A percentile compares a stretch with the other conserved stretches of the same genome.
phyloP scores from a whole-genome alignment of 2,329 filamentous ascomycete species.

The Paraphoma chrysanthemicola region DNA sequence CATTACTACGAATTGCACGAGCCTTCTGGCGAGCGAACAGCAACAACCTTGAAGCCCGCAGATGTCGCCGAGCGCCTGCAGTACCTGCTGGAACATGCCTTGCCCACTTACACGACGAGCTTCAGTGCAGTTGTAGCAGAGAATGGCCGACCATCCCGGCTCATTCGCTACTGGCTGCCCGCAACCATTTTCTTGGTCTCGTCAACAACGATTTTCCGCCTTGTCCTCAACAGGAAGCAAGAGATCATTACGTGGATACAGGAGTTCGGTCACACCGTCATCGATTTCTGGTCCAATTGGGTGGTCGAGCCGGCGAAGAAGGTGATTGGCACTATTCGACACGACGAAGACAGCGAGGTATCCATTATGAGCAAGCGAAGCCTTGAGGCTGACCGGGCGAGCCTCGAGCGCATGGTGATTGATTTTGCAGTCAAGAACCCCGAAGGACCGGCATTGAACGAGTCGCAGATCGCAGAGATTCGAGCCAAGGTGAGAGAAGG shows the following conservation, averaged over 20 bases:
- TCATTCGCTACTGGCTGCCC: slow-evolving; percentile 91
- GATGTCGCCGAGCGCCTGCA: slow-evolving; percentile 72
- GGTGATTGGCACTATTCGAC: slow-evolving; percentile 88
- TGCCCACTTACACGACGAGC: slow-evolving; percentile 70
- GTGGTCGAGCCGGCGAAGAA: slow-evolving; percentile 84
- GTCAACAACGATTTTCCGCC: slow-evolving; percentile 82
- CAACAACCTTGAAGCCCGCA: slow-evolving; percentile 50
- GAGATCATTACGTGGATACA: slow-evolving; percentile 82
- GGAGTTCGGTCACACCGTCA: slow-evolving; percentile 77
- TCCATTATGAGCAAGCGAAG: slow-evolving; percentile 96
- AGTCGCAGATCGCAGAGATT: slow-evolving; percentile 76
- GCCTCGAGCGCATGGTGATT: slow-evolving; percentile 95
- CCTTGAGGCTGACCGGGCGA: slow-evolving; percentile 86
- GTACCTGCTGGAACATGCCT: slow-evolving; percentile 69
- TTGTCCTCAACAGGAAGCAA: slow-evolving; percentile 75
- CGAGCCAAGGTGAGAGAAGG: slow-evolving; percentile 84
- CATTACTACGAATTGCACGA: slow-evolving; percentile 54
- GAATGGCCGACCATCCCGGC: slow-evolving; percentile 76
- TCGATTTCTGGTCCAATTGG: slow-evolving; percentile 97
- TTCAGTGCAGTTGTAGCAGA: slow-evolving; percentile 64
- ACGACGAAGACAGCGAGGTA: slow-evolving; percentile 91
- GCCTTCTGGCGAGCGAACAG: slow-evolving; percentile 42
- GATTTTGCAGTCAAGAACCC: slow-evolving; percentile 91
- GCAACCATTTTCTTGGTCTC: slow-evolving; percentile 72
- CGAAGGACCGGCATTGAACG: slow-evolving; percentile 66